Evolutionary conservation across 176 grass and related monocot genomes (phyloP).

Genomic region (Cenchrus americanus): DNA sequence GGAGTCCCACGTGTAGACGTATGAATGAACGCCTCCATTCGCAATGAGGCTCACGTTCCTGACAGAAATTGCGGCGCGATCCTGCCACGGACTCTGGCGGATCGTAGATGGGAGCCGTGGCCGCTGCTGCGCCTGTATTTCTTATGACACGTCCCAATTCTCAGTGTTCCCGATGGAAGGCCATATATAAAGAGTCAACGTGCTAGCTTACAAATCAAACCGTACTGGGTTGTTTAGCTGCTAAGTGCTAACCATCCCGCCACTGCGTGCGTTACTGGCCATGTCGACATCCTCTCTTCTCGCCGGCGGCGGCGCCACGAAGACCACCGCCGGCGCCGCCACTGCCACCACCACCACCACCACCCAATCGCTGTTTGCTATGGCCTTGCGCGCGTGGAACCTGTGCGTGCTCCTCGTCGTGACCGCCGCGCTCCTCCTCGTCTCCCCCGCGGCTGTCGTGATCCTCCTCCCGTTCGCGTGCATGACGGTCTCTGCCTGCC

Average conservation of each 20-base stretch:
- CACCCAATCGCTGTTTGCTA: not conserved
- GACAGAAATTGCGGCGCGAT: too few species aligned
- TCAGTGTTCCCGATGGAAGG: not conserved
- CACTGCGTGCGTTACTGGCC: too few species aligned
- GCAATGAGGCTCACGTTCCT: too few species aligned
- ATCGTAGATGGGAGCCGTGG: too few species aligned
- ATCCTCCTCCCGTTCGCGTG: constrained; percentile 26
- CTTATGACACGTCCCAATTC: too few species aligned
- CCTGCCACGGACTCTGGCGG: too few species aligned
- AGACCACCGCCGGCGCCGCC: not conserved
- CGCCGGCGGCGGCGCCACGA: not conserved
- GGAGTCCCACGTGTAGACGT: too few species aligned
- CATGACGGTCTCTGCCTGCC: not conserved
- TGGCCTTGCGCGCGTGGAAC: not conserved
- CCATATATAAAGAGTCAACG: not conserved
- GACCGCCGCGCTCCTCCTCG: not conserved
- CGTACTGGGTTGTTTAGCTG: not conserved
- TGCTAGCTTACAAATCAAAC: not conserved
- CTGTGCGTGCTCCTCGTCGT: not conserved
- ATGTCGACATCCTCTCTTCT: not conserved
- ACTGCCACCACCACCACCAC: not conserved
- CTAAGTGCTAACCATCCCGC: not conserved
- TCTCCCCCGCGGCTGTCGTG: not conserved
- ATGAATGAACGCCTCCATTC: too few species aligned
- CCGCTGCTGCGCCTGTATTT: too few species aligned